These are phyloP conservation scores for Septoria petroselini DNA, from an alignment of 2,329 filamentous ascomycete genomes.

Conservation along the genomic window DNA sequence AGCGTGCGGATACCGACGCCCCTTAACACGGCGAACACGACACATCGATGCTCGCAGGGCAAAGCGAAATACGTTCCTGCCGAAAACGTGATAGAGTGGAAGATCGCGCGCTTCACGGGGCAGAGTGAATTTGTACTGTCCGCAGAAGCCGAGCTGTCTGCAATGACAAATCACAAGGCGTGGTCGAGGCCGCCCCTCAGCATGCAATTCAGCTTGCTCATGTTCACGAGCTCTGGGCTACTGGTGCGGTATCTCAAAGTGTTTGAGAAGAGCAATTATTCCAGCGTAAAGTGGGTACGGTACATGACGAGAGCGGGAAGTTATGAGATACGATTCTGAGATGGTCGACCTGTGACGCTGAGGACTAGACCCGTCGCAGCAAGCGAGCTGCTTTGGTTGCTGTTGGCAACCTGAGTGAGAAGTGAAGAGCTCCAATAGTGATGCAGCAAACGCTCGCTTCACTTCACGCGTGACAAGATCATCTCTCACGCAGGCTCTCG, in stretches of 20 bases:
- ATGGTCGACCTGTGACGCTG: neutral
- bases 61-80: conserved; percentile 98
- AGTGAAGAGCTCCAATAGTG: neutral
- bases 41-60: conserved; percentile 87
- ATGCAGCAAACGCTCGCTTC: neutral
- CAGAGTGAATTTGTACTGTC: conserved; percentile 94
- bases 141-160: conserved; percentile 87
- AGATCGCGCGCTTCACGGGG: conserved; percentile 97
- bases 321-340: conserved; percentile 69
- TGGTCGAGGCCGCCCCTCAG: conserved; percentile 93
- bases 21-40: conserved; percentile 91
- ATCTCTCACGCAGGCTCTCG: too few relatives aligned
- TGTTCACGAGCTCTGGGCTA: conserved; percentile 95
- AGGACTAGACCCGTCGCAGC: too few relatives aligned
- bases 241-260: conserved; percentile 95
- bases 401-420: neutral
- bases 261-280: conserved; percentile 99
- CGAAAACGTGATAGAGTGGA: conserved; percentile 98
- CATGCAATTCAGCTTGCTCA: conserved; percentile 87
- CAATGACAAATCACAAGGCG: conserved; percentile 96
- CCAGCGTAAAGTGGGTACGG: conserved; percentile 96
- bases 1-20: conserved; percentile 91
- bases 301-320: conserved; percentile 98
- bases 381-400: too few relatives aligned
- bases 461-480: too few relatives aligned